Evolutionary conservation across 768 basidiomycete genomes (phyloP).

Genomic region (Kwoniella shandongensis): DNA sequence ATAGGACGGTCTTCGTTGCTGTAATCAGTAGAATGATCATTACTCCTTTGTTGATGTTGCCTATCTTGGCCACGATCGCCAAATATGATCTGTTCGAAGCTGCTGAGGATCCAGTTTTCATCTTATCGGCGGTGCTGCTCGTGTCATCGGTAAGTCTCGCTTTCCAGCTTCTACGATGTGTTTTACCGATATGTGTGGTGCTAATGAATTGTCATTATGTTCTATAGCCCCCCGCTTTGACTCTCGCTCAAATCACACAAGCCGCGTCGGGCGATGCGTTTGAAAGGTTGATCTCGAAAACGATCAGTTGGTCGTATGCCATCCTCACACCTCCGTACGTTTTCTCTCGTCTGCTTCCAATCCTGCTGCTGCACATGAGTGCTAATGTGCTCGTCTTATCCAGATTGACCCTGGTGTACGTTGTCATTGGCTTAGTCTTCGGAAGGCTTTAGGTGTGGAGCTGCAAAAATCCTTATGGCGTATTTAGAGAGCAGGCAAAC

Average conservation of each 20-base stretch:
- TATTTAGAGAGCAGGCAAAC: too few relatives aligned
- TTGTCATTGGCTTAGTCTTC: slow-evolving; percentile 67
- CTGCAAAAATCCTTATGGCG: too few relatives aligned
- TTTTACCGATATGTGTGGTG: not conserved
- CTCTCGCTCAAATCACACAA: slow-evolving; percentile 77
- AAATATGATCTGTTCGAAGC: slow-evolving; percentile 54
- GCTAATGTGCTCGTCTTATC: not conserved
- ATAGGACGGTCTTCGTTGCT: slow-evolving; percentile 76
- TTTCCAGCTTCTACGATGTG: not conserved
- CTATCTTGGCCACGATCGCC: slow-evolving; percentile 68
- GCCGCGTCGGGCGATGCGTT: slow-evolving; percentile 83
- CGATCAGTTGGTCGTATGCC: slow-evolving; percentile 92
- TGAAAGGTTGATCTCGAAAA: slow-evolving; percentile 83
- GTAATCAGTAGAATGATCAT: slow-evolving; percentile 84
- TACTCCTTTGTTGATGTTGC: slow-evolving; percentile 74
- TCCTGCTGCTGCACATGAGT: too few relatives aligned
- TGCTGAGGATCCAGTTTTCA: slow-evolving; percentile 57
- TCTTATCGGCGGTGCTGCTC: slow-evolving; percentile 81
- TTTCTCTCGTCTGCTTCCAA: slow-evolving; percentile 13
- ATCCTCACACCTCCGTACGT: slow-evolving; percentile 72
- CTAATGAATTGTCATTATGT: not conserved
- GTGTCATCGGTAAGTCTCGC: slow-evolving; percentile 59
- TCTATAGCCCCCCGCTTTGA: slow-evolving; percentile 72
- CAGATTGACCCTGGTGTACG: slow-evolving; percentile 67
- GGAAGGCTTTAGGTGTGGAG: slow-evolving; percentile 37